Evolutionary conservation across 1,139 yeast species (phyloP), one percentile per base, ranked within the genome.

Genomic region (Saccharomyces uvarum): DNA sequence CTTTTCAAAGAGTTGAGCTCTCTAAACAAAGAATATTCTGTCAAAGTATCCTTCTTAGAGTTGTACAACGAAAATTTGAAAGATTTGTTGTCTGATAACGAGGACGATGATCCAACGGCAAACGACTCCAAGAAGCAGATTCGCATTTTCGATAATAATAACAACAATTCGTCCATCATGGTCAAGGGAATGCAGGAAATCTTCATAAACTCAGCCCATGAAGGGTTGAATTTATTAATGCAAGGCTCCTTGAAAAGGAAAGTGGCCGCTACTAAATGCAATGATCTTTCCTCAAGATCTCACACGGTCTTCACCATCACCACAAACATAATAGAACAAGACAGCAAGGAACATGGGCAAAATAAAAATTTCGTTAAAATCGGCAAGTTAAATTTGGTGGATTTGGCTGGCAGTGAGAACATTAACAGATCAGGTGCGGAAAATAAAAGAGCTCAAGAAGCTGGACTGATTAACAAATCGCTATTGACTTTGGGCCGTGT

Each of bases 401-500:
- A 90, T 72, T 75, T 90, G 59, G 97, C 97, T 0, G 97, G 97
- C 0, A 86, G 95, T 14, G 95, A 86, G 66, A 88, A 88, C 63
- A 83, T 89, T 51, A 81, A 77, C 57, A 75, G 88, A 56, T 86
- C 95, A 0, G 96, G 96, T 0, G 93, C 95, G 0, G 80, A 76
- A 53, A 82, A 84, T 65, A 83, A 81, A 64, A 76, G 95, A 31
- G 95, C 96, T 0, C 81, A 88, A 60, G 96, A 88, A 69, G 96
- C 96, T 2, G 96, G 96, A 1, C 80, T 85, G 63, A 90, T 90
- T 53, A 90, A 90, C 69, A 95, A 88, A 68, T 84, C 93, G 58
- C 75, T 90, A 55, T 72, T 89, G 44, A 85, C 96, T 0, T 76
- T 90, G 50, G 97, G 97, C 0, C 74, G 96, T 54, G 96, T 90